A percentile compares a stretch with the other conserved stretches of the same genome.
Conservation (phyloP, 1,139 yeast genomes). For the Candida frijolesensis region DNA sequence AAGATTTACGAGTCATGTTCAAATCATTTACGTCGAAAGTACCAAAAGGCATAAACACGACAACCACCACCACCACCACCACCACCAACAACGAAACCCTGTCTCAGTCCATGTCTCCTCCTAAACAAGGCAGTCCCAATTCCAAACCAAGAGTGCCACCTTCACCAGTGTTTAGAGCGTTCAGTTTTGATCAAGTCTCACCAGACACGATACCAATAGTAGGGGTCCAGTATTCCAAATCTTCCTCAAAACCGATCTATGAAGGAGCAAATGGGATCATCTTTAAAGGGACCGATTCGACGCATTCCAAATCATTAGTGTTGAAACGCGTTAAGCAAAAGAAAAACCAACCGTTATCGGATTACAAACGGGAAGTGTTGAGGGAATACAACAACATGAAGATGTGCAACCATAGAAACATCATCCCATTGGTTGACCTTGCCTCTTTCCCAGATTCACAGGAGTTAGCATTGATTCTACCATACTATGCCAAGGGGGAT, state of each 20-base stretch:
- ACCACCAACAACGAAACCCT: not conserved
- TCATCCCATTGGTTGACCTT: slow-evolving; percentile 33
- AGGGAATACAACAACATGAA: slow-evolving; percentile 35
- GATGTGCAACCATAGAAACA: slow-evolving; percentile 29
- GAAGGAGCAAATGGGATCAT: slow-evolving; percentile 51
- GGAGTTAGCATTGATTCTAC: slow-evolving; percentile 36
- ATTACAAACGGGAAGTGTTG: slow-evolving; percentile 23
- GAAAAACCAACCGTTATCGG: slow-evolving; percentile 16
- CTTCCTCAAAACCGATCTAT: slow-evolving; percentile 33
- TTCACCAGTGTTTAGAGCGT: not conserved
- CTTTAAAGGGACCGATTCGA: slow-evolving; percentile 31
- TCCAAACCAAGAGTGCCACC: not conserved
- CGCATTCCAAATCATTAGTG: slow-evolving; percentile 23
- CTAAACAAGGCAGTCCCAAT: not conserved
- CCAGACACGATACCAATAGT: slow-evolving; percentile 10
- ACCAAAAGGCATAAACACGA: not conserved
- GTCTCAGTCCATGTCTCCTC: not conserved
- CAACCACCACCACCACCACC: not conserved
- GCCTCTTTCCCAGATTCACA: slow-evolving; percentile 17
- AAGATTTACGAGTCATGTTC: not conserved
- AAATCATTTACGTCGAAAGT: not conserved
- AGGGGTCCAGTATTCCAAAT: slow-evolving; percentile 25
- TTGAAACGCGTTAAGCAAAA: slow-evolving; percentile 35
- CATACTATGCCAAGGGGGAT: slow-evolving; percentile 51
- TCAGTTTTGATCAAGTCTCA: slow-evolving; percentile 1